Evolutionary conservation across 768 basidiomycete species (phyloP).

Genomic region (Calvatia gigantea): DNA sequence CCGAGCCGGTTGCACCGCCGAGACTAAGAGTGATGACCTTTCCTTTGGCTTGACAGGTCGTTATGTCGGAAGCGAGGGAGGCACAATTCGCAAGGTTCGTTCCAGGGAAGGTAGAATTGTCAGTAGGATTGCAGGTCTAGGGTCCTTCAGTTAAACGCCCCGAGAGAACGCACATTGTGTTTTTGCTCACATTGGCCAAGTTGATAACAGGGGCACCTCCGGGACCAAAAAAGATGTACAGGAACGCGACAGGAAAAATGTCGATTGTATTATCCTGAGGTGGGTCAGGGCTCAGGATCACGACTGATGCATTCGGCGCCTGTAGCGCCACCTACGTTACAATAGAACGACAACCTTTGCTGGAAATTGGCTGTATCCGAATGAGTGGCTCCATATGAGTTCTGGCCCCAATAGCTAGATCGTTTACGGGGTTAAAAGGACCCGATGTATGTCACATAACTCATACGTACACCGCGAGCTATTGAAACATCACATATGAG

Average conservation of each 20-base stretch:
- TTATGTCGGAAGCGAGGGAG: constrained; percentile 57
- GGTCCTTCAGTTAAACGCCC: background rate
- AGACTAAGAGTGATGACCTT: constrained; percentile 58
- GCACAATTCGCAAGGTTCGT: constrained; percentile 61
- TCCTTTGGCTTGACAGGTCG: constrained; percentile 61
- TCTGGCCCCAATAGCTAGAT: constrained; percentile 70
- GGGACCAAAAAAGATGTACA: constrained; percentile 61
- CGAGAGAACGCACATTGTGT: background rate
- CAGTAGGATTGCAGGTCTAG: constrained; percentile 60
- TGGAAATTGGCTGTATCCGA: constrained; percentile 52
- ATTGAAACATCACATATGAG: background rate
- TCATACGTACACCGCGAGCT: constrained; percentile 54
- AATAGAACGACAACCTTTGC: constrained; percentile 61
- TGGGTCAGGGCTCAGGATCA: background rate
- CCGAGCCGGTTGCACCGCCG: constrained; percentile 61
- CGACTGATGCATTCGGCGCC: background rate
- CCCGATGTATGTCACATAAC: background rate
- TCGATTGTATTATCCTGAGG: constrained; percentile 62
- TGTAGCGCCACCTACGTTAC: constrained; percentile 38
- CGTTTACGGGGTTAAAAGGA: background rate
- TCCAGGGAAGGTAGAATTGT: constrained; percentile 57
- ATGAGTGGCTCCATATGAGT: constrained; percentile 64
- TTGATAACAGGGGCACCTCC: constrained; percentile 64
- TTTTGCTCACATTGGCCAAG: constrained; percentile 54
- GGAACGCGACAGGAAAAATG: constrained; percentile 67